Evolutionary conservation across 768 basidiomycete genomes (phyloP), one percentile per base, ranked within the genome.

Genomic region (Hericium rajendrae): DNA sequence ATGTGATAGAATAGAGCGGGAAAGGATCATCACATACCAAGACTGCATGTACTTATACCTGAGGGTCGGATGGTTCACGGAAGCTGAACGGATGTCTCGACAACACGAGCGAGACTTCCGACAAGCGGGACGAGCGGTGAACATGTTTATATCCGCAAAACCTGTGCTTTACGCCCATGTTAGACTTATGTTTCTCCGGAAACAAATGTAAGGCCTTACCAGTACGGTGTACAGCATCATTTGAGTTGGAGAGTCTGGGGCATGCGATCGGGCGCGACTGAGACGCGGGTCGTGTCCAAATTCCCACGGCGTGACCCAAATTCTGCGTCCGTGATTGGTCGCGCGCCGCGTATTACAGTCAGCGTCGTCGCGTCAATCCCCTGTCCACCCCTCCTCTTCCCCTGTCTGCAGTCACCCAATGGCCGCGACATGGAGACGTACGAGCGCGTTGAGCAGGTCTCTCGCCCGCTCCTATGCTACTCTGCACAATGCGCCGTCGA

Each of bases 261-360:
- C 16, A 12, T 22, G 22, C 22, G 43, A 46, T 18, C 40, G 40
- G 13, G 40, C 5, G 2, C 43, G 22, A 22, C 22, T 22, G 22
- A 41, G 26, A 54, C 53, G 53, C 38, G 53, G 11, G 32, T 62
- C 62, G 60, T 51, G 51, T 50, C 57, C 61, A 64, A 56, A 64
- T 57, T 37, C 53, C 49, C 56, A 57, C 56, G 56, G 48, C 50
- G 56, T 51, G 56, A 50, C 38, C 55, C 20, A 40, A 51, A 57
- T 38, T 62, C 55, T 48, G 37, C 51, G 78, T 4, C 50, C 1
- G 41, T 18, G 55, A 57, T 51, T 57, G 56, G 56, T 32, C 38
- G 56, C 37, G 48, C 48, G 24, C 3, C 49, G 22, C 55, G 55
- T 41, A n/a, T 55, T 40, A 48, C 9, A 20, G 22, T 38, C 43